Evolutionary conservation across 768 basidiomycete genomes (phyloP), one percentile per base, ranked within the genome.

Genomic region (Phanerodontia chrysosporium): DNA sequence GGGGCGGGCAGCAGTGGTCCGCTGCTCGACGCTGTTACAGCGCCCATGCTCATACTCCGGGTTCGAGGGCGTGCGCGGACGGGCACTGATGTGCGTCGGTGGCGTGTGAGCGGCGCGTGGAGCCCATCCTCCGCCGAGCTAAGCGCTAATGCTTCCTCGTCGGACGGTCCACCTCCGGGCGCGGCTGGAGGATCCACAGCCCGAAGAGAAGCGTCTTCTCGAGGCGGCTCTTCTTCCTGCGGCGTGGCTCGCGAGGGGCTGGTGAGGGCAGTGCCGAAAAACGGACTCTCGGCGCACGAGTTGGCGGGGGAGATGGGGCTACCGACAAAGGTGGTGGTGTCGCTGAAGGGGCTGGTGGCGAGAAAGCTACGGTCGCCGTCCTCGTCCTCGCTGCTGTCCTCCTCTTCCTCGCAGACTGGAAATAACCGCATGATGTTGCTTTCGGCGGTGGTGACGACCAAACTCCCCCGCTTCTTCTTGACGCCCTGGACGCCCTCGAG

Each of bases 331-430:
- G n/a, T n/a, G n/a, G n/a, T n/a, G n/a, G n/a, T n/a, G n/a, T n/a
- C n/a, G n/a, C n/a, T n/a, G 32, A 58, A 42, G 28, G 39, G 4
- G 39, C 39, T 18, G 39, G 32, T 35, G 48, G 13, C 49, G 49
- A 12, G 30, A 28, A 51, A 30, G n/a, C 28, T 30, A 18, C 30
- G 53, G 22, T 55, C 48, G 5, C 36, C 55, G 21, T 25, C 25
- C 8, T 56, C 62, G 14, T 62, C 61, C 9, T 66, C 68, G 52
- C 8, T 30, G 32, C 13, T 16, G 21, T 66, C 72, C 39, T 70
- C 71, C 24, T 65, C 64, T n/a, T 72, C 72, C 57, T 74, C 72
- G 44, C 57, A 63, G 7, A 73, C 68, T 0, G 72, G 67, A 49
- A 73, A 73, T 39, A 73, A 60, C 3, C 61, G 65, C 54, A 62